Conservation (phyloP, 140 eudicot genomes). For the Anethum foeniculum region DNA sequence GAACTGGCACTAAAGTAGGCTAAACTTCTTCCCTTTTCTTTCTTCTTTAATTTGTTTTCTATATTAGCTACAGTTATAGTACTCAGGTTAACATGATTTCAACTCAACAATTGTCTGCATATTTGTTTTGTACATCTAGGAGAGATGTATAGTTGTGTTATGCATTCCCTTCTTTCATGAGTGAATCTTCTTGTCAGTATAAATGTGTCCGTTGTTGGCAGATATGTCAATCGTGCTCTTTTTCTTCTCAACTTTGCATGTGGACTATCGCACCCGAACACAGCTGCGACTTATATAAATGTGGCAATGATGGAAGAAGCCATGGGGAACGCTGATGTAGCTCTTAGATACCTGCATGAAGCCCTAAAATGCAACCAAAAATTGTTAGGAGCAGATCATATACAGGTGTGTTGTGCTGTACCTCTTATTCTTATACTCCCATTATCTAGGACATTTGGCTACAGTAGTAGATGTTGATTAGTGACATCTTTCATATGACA, state of each 20-base stretch:
- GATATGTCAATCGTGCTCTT: slow-evolving; percentile 93
- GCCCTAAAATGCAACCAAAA: slow-evolving; percentile 90
- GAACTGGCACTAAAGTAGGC: slow-evolving; percentile 92
- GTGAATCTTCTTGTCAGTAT: neutral
- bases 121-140: neutral
- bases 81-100: neutral
- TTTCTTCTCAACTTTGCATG: slow-evolving; percentile 88
- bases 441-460: neutral
- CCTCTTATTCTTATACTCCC: neutral
- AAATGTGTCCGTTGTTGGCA: slow-evolving; percentile 21
- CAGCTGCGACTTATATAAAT: slow-evolving; percentile 94
- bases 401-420: slow-evolving; percentile 55
- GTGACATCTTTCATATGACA: slow-evolving; percentile 27
- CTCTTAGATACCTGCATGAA: slow-evolving; percentile 97
- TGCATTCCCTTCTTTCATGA: slow-evolving; percentile 2
- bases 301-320: slow-evolving; percentile 99
- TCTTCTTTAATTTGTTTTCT: neutral
- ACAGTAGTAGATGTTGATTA: neutral
- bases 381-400: slow-evolving; percentile 88
- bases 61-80: neutral
- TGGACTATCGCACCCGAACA: slow-evolving; percentile 97
- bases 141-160: neutral
- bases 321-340: slow-evolving; percentile 94
- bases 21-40: neutral
- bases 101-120: neutral